Evolutionary conservation across 495 filamentous ascomycete genomes (phyloP), one percentile per base, ranked within the genome.

Genomic region (Penicillium turbatum): DNA sequence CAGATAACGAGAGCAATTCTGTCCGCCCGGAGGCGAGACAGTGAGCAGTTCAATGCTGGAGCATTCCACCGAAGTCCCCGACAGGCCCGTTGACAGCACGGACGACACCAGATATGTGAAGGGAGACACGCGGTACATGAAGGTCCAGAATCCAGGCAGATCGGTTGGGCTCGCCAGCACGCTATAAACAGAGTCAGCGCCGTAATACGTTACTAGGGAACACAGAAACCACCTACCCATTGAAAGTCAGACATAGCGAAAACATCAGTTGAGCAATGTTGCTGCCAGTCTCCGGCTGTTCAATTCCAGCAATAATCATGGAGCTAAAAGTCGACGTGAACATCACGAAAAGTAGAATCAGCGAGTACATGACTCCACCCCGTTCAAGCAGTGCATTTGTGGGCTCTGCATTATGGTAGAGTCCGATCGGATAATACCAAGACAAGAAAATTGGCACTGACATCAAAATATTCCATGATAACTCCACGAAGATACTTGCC

Each of bases 371-470:
- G 27, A 87, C 77, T 12, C 71, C 82, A 31, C 84, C 80, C 27
- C 87, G 84, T 57, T 84, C 74, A 15, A 70, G 61, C 3, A 82
- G 77, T 39, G 76, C 61, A 48, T 78, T 74, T 2, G 82, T 81
- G 0, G 79, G 75, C 16, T 72, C 68, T 5, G 88, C 82, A 62
- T 96, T 92, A 29, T 68, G 68, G 61, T 87, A 86, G 0, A 93
- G 77, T 0, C 89, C 90, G 40, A 90, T 79, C 7, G 89, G 88
- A 65, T 90, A 92, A 63, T 92, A 92, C 86, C 86, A 92, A 54
- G 73, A 81, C 61, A 90, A 74, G 71, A 76, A 90, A 65, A 88
- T 81, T 17, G 90, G 68, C 0, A 81, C 77, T 3, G 84, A 78
- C 76, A 87, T 82, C 17, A 90, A 65, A 2, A 82, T 79, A 57